Evolutionary conservation across 108 stramenopile species (phyloP), one percentile per base, ranked within the genome.

Genomic region (Licmophora abbreviata): DNA sequence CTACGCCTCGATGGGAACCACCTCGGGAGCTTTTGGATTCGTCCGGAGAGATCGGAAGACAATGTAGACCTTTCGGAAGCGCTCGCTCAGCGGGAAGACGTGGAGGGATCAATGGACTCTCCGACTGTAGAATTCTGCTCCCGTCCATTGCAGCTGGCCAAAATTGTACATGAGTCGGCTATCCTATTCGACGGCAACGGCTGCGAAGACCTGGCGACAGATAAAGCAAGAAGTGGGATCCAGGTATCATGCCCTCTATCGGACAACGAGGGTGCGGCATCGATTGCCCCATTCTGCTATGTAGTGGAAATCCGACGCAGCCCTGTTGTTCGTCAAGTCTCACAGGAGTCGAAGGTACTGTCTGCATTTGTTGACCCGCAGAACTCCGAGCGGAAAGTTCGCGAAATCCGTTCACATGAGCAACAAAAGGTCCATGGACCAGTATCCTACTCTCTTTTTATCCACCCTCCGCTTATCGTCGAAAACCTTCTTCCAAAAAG

Each of bases 381-480:
- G 24, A 26, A 30, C 25, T 17, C 3, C 30, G 36, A 33, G 7
- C 10, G 14, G 43, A 57, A 23, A 34, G 22, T 42, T 51, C 48
- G 25, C 5, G 41, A 58, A 34, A 44, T 6, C 54, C 59, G 26
- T 3, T 12, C 11, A 11, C 25, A 41, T 31, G 22, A 57, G 38
- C 58, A 63, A 21, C 44, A 52, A 18, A 50, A 43, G 26, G 27
- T 63, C 11, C 88, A 92, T 59, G 67, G 67, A 14, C 89, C 89
- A 25, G 75, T 96, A 0, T 71, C 86, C 23, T 97, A 94, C 54
- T 79, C 73, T 1, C 54, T 97, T 24, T 50, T 87, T 23, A 64
- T 97, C 43, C 88, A 95, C 56, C 83, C 96, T 15, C 93, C 96
- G 1, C 69, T 97, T 23, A 81, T 97, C n/a, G 72, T 97, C 33